Conservation (phyloP, 148 eudicot species). For the Polygonum aviculare region DNA sequence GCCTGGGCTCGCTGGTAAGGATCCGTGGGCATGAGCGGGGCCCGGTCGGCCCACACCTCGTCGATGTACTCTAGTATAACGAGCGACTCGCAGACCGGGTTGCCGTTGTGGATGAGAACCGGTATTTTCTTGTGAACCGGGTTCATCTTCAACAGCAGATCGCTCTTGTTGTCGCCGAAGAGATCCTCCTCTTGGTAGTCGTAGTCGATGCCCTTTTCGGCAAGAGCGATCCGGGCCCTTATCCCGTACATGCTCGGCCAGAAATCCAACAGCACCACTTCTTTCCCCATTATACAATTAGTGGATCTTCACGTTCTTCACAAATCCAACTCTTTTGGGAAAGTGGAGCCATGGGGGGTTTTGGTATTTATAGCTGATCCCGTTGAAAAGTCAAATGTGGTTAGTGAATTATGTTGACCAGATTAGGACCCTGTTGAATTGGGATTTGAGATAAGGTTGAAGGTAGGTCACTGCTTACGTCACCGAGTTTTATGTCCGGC, state of each 20-base stretch:
- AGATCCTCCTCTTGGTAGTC: conserved; percentile 14
- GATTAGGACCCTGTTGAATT: too few species aligned
- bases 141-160: conserved; percentile 19
- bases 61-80: conserved; percentile 10
- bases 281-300: not conserved
- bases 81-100: conserved; percentile 11
- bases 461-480: too few species aligned
- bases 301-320: not conserved
- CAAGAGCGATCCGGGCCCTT: conserved; percentile 17
- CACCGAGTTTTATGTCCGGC: too few species aligned
- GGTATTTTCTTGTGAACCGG: conserved; percentile 19
- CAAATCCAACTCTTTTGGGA: too few species aligned
- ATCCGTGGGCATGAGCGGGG: conserved; percentile 1
- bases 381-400: too few species aligned
- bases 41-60: conserved; percentile 3
- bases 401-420: too few species aligned
- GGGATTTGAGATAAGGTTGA: too few species aligned
- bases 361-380: too few species aligned
- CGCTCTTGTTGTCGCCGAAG: conserved; percentile 11
- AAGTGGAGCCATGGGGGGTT: too few species aligned
- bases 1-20: conserved; percentile 14
- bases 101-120: conserved; percentile 10
- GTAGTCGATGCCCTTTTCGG: conserved; percentile 19
- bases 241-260: conserved; percentile 17
- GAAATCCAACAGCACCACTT: conserved; percentile 9